Evolutionary conservation across 208 protist species (phyloP).

Genomic region (Acanthamoeba sp.): DNA sequence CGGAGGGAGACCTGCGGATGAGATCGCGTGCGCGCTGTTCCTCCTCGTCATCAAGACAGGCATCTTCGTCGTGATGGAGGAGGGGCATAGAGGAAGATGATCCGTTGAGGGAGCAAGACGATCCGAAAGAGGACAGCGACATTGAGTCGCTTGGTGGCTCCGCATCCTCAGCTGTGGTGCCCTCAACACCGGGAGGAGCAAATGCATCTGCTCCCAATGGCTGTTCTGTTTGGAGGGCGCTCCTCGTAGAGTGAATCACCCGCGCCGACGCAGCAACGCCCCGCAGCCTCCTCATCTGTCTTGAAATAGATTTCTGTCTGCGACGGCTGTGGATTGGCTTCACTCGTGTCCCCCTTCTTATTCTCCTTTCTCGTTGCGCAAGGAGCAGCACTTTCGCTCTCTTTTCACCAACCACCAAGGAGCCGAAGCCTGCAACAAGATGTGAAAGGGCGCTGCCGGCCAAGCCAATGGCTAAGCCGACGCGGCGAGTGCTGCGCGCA

Average conservation of each 20-base stretch:
- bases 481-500: too few relatives aligned
- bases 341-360: not conserved
- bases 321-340: too few relatives aligned
- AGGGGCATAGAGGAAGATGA: not conserved
- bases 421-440: too few relatives aligned
- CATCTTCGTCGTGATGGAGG: not conserved
- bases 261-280: not conserved
- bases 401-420: too few relatives aligned
- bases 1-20: constrained; percentile 27
- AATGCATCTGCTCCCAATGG: not conserved
- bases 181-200: not conserved
- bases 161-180: too few relatives aligned
- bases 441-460: too few relatives aligned
- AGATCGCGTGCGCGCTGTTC: not conserved
- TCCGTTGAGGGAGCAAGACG: not conserved
- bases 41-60: not conserved
- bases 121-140: not conserved
- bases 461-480: too few relatives aligned
- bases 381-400: not conserved
- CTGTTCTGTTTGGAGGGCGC: not conserved
- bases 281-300: not conserved
- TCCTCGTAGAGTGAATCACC: not conserved
- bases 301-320: not conserved
- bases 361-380: not conserved
- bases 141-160: too few relatives aligned